Evolutionary conservation across 345 rosid species (phyloP).

Genomic region (Bretschneidera sinensis): DNA sequence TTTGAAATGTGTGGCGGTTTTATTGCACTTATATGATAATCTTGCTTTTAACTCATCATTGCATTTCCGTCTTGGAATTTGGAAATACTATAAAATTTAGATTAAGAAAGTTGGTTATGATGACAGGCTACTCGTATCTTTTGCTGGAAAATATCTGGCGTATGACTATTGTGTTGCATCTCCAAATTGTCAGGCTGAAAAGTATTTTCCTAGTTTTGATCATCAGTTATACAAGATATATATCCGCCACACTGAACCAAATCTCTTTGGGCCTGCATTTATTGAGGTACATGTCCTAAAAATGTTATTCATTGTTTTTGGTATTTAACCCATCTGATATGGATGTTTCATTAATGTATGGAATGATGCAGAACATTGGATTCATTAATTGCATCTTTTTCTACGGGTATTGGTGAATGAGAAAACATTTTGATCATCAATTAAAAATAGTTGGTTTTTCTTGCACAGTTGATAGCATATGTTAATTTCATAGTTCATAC

Average conservation of each 20-base stretch:
- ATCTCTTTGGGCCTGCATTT: constrained; percentile 87
- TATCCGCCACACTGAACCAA: constrained; percentile 49
- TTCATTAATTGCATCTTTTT: background rate
- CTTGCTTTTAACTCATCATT: constrained; percentile 1
- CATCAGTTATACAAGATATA: constrained; percentile 63
- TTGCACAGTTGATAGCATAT: no score
- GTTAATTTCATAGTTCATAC: no score
- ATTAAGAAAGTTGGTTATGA: constrained; percentile 17
- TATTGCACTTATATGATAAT: background rate
- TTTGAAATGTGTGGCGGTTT: background rate
- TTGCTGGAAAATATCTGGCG: constrained; percentile 78
- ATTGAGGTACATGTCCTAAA: constrained; percentile 53
- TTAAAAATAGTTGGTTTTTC: no score
- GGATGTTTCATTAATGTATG: background rate
- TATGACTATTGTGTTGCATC: constrained; percentile 51
- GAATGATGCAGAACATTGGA: background rate
- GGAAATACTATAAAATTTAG: background rate
- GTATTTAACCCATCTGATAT: background rate
- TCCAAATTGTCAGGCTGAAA: constrained; percentile 32
- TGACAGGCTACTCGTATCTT: constrained; percentile 86
- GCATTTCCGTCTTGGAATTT: constrained; percentile 1
- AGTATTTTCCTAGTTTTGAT: constrained; percentile 28
- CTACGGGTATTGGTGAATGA: background rate
- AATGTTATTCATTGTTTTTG: background rate
- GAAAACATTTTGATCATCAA: no score